These are phyloP conservation scores for Casuarina equisetifolia DNA, from an alignment of 306 rosid species.

Conservation along the genomic window DNA sequence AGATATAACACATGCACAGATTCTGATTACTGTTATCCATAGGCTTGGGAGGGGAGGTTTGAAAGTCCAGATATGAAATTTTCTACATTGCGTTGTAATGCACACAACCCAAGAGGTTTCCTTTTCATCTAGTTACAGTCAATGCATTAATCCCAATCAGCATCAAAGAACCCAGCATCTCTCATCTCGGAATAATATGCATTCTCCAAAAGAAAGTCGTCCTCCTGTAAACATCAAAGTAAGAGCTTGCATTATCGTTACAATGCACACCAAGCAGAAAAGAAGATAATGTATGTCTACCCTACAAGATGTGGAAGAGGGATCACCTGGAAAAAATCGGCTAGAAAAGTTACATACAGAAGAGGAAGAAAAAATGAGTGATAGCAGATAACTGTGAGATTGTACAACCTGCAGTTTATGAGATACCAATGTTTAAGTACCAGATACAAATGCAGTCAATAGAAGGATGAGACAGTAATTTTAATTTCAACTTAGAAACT, in stretches of 20 bases:
- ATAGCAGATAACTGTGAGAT: constrained; percentile 54
- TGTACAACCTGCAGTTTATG: constrained; percentile 57
- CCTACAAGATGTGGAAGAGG: background rate
- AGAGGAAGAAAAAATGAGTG: constrained; percentile 74
- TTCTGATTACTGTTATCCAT: no score
- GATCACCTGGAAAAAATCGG: constrained; percentile 69
- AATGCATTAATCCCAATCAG: constrained; percentile 64
- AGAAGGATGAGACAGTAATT: constrained; percentile 1
- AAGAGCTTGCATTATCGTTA: constrained; percentile 11
- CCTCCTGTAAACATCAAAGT: constrained; percentile 52
- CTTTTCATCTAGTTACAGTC: constrained; percentile 17
- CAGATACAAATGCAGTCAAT: constrained; percentile 9
- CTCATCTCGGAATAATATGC: constrained; percentile 84
- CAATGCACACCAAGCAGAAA: constrained; percentile 12
- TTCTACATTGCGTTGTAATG: background rate
- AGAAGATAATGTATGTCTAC: background rate
- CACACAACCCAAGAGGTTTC: background rate
- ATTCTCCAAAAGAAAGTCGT: constrained; percentile 66
- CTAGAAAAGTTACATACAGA: constrained; percentile 62
- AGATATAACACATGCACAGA: no score
- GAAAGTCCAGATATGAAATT: background rate
- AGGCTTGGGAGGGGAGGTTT: background rate
- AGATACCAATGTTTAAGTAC: constrained; percentile 15
- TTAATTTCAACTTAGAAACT: background rate
- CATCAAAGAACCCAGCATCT: constrained; percentile 90